Base-by-base conservation (phyloP, 2,329 filamentous ascomycete species). In the Sclerotinia nivalis region DNA sequence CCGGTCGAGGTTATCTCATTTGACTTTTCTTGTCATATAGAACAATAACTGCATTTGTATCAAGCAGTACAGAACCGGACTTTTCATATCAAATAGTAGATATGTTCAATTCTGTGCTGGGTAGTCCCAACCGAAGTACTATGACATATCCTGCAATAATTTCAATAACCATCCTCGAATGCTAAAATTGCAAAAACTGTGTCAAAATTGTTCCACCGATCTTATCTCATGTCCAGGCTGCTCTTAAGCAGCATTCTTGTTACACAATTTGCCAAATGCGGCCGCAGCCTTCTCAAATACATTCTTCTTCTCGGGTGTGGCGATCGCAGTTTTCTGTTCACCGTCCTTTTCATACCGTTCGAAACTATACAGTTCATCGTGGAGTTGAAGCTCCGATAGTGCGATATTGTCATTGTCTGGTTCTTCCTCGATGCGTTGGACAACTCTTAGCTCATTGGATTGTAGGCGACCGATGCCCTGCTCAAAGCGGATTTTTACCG, bases 401-500 rank as follows among this genome's bases (percentile, higher is more conserved):
- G 61, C 61, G n/a, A 65, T 65, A 13, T 65, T 52, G 15, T 40
- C 49, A 52, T 28, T 65, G n/a, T 28, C 52, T 59, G n/a, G 5
- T 22, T 52, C 47, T 65, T 65, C 61, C 47, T 28, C 47, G 47
- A 37, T 64, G 25, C 43, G 25, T 22, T 50, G 66, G 43, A 37
- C 40, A 54, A 45, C 43, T 49, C 28, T 65, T 18, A 43, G 31
- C 40, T 64, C 55, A 25, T 58, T 66, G n/a, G 62, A 62, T 50
- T 66, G 68, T n/a, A 20, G 12, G 31, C 47, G 66, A 52, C 66
- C 66, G 28, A 68, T 62, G 22, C 66, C 47, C 47, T 52, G 45
- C 40, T 64, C 59, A 18, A 75, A 71, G 10, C 70, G 69, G 31
- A 72, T 61, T 34, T 70, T 72, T 4, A 69, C 68, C 52, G 73